These are phyloP conservation scores for Lachancea sp. DNA, from an alignment of 805 yeast species.

Conservation along the genomic window DNA sequence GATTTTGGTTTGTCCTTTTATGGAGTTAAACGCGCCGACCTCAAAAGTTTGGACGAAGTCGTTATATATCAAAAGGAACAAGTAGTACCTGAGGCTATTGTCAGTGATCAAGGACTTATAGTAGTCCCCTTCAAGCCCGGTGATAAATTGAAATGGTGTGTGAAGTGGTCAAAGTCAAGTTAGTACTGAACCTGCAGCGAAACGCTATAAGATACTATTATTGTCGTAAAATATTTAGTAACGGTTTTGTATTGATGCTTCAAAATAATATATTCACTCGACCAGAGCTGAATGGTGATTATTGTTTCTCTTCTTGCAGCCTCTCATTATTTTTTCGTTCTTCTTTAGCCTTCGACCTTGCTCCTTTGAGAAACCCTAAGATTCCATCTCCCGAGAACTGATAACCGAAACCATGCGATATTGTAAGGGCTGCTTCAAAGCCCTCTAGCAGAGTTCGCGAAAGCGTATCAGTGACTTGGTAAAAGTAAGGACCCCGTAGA, in stretches of 20 bases:
- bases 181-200: not conserved
- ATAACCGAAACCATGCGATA: conserved; percentile 10
- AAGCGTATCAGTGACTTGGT: conserved; percentile 9
- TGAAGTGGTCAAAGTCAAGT: conserved; percentile 52
- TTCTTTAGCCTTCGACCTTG: conserved; percentile 8
- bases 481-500: conserved; percentile 11
- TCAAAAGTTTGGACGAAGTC: conserved; percentile 43
- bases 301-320: not conserved
- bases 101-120: conserved; percentile 39
- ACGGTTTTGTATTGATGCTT: too few species aligned
- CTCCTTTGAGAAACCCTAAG: conserved; percentile 9
- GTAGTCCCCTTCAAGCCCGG: conserved; percentile 89
- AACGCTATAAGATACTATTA: not conserved
- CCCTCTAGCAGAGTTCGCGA: conserved; percentile 8
- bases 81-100: conserved; percentile 53
- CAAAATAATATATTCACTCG: not conserved
- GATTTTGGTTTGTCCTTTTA: conserved; percentile 71
- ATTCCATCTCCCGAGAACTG: conserved; percentile 10
- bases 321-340: not conserved
- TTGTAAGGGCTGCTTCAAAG: conserved; percentile 7
- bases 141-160: conserved; percentile 59
- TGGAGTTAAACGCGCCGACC: conserved; percentile 41
- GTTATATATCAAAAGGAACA: conserved; percentile 49
- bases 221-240: too few species aligned
- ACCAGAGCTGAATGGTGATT: not conserved